Evolutionary conservation across 345 rosid genomes (phyloP), one percentile per base, ranked within the genome.

Genomic region (Aethionema arabicum): DNA sequence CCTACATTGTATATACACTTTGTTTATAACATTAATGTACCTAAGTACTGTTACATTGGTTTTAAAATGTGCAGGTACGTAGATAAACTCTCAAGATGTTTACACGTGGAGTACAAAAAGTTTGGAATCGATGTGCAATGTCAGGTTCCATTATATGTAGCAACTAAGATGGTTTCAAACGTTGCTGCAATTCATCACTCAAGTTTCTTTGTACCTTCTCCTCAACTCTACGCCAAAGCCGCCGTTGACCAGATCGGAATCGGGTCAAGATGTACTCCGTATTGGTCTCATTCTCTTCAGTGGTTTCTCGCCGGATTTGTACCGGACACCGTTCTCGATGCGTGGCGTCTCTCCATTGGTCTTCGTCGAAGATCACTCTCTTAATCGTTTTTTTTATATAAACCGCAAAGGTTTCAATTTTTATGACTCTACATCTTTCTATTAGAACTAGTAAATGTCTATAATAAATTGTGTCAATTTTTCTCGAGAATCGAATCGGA

Each of bases 101-200:
- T 92, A 16, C 62, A 76, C 9, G 88, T 83, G 56, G 96, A 92
- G 65, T 92, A 83, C 81, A 83, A 81, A 60, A 42, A 61, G n/a
- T 63, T 29, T 13, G 95, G 97, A 8, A 82, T 92, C 3, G 80
- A 89, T 30, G 86, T 92, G 43, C 96, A 87, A 33, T 92, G 98
- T 33, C 98, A 91, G 96, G 84, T 84, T 3, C 98, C 96, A 4
- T 59, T 88, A 11, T 88, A 91, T 41, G 91, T 91, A 29, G 92
- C 95, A 16, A 91, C 98, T 6, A 80, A 75, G 52, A 88, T 88
- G 91, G 80, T 76, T n/a, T 67, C 82, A 13, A 70, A 48, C 51
- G 88, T 82, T 6, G 95, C 87, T 3, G 62, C 60, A 1, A 80
- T 88, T 12, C 66, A 78, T 50, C 67, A 64, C 52, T 38, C 80